phyloP scores from a whole-genome alignment of 192 early-diverging fungal genomes.

The Backusella psychrophila region DNA sequence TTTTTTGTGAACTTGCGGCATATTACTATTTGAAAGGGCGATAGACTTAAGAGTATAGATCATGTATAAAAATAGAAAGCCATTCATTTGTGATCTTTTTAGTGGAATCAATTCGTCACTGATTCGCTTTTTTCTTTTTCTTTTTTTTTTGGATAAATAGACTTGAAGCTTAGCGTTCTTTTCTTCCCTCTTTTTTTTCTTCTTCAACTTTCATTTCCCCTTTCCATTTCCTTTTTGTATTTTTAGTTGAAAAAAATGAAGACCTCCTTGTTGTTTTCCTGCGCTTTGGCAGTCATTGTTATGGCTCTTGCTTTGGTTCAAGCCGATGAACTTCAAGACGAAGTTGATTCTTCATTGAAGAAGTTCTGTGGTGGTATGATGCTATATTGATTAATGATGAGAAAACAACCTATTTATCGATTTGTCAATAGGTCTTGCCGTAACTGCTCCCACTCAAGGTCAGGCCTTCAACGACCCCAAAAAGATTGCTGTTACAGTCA shows the following conservation, averaged over 20 bases:
- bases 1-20: background rate
- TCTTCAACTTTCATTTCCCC: slow-evolving; percentile 9
- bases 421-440: slow-evolving; percentile 14
- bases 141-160: background rate
- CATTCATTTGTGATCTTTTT: background rate
- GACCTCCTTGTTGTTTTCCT: slow-evolving; percentile 20
- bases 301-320: slow-evolving; percentile 14
- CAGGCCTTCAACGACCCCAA: slow-evolving; percentile 18
- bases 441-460: slow-evolving; percentile 19
- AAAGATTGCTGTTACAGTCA: slow-evolving; percentile 30
- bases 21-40: background rate
- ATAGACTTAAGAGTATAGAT: background rate
- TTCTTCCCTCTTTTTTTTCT: background rate
- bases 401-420: background rate
- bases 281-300: slow-evolving; percentile 12
- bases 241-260: slow-evolving; percentile 12
- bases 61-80: background rate
- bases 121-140: background rate
- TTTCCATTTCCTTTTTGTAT: slow-evolving; percentile 9
- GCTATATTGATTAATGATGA: background rate
- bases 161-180: background rate
- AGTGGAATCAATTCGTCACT: background rate
- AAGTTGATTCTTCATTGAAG: slow-evolving; percentile 27
- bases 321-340: slow-evolving; percentile 28
- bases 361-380: slow-evolving; percentile 35